Conservation (phyloP, 148 eudicot species). For the Silene uniflora region DNA sequence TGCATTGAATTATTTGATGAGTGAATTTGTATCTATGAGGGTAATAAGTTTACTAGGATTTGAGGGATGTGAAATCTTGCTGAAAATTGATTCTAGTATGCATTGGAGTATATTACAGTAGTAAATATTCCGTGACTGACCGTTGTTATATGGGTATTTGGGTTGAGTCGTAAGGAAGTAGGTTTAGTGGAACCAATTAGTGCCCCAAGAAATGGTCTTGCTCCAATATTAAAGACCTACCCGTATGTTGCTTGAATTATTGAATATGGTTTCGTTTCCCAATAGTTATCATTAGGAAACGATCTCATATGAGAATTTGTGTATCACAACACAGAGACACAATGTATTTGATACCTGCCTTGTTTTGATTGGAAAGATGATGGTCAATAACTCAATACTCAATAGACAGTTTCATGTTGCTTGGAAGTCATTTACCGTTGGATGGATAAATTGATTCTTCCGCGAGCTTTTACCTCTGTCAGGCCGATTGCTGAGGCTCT, state of each 20-base stretch:
- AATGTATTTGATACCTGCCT: background rate
- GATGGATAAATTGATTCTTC: background rate
- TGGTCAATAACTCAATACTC: too few relatives aligned
- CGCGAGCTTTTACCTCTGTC: background rate
- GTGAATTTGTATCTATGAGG: too few relatives aligned
- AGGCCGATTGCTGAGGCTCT: background rate
- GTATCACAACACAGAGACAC: background rate
- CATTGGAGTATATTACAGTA: background rate
- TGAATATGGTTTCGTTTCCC: background rate
- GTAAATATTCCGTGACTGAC: background rate
- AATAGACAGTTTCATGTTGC: background rate
- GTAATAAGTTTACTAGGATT: background rate
- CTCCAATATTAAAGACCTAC: too few relatives aligned
- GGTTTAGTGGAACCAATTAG: background rate
- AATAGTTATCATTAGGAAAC: background rate
- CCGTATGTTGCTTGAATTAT: too few relatives aligned
- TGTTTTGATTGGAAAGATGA: background rate
- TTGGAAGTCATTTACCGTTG: background rate
- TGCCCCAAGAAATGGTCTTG: background rate
- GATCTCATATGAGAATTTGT: background rate
- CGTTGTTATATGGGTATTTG: background rate
- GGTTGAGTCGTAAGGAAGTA: background rate
- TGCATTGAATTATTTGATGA: too few relatives aligned
- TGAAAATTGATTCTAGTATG: background rate
- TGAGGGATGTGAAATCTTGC: background rate